Base-by-base conservation (phyloP, 208 protist species). In the Plasmodiophora brassicae region DNA sequence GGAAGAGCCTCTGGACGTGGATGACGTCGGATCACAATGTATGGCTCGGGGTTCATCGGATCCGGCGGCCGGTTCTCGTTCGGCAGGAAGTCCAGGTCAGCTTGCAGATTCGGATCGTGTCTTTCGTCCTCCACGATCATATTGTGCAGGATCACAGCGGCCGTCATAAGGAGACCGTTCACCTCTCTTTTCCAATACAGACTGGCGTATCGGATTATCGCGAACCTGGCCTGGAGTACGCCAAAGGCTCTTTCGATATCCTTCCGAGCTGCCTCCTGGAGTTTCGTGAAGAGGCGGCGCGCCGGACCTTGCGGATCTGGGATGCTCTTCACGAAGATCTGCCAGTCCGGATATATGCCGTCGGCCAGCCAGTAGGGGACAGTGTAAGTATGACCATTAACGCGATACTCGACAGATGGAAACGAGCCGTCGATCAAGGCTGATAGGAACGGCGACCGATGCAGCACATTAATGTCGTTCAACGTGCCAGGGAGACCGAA, bases 201-300 rank as follows among this genome's bases (percentile, higher is more conserved):
- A 5, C 83, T 5, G 1, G 83, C 28, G 41, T 86, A 22, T 14
- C 20, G 1, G 32, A 86, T 54, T 8, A 86, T 86, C 25, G 1
- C 25, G 20, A 45, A 86, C 41, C 83, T 45, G 14, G 65, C n/a
- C n/a, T 86, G 83, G 28, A 86, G 36, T 36, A 86, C 83, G 5
- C 83, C 83, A 86, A 86, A 86, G 8, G 83, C 83, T 10, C 83
- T 22, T 54, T 86, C 36, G 1, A 86, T n/a, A n/a, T 86, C 83
- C 20, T 86, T 86, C 45, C 83, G 8, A 35, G 10, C 8, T 44
- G 83, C 8, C 25, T 45, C 83, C 43, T 57, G 83, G 36, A 57
- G 8, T 86, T 86, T 46, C 14, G 83, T 54, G 36, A 86, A 86
- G 22, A 45, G 25, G 38, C 1, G 14, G 1, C 41, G 1, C 20